phyloP scores from a whole-genome alignment of 176 grass and related monocot genomes.

The Oryza glaberrima region DNA sequence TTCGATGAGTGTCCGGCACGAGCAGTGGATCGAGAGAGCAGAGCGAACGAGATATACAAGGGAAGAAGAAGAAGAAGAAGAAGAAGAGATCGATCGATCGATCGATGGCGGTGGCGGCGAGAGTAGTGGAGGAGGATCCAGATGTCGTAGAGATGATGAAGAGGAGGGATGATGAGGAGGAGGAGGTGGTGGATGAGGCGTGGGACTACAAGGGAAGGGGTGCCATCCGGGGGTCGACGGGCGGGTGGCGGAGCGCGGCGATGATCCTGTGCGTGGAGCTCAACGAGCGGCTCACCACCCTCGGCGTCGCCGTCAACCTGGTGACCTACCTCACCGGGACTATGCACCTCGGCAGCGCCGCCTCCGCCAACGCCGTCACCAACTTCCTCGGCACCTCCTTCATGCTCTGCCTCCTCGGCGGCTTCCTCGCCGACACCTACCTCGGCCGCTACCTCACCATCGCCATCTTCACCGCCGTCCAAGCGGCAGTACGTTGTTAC shows the following conservation, averaged over 20 bases:
- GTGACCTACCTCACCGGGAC: slow-evolving; percentile 74
- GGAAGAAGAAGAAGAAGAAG: too few species aligned
- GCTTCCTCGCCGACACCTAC: slow-evolving; percentile 87
- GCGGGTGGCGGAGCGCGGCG: slow-evolving; percentile 52
- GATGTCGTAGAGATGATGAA: too few species aligned
- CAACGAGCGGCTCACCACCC: slow-evolving; percentile 73
- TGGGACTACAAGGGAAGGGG: slow-evolving; percentile 59
- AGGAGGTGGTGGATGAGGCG: slow-evolving; percentile 6
- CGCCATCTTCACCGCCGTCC: slow-evolving; percentile 77
- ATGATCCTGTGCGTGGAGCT: slow-evolving; percentile 76
- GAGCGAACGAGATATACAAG: too few species aligned
- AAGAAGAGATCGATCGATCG: too few species aligned
- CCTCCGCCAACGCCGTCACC: slow-evolving; percentile 70
- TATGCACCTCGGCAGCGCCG: slow-evolving; percentile 83
- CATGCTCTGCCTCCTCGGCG: slow-evolving; percentile 84
- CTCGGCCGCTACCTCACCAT: slow-evolving; percentile 86
- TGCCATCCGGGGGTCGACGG: slow-evolving; percentile 21
- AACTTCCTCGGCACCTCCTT: slow-evolving; percentile 94
- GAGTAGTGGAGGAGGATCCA: too few species aligned
- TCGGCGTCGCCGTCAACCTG: slow-evolving; percentile 74
- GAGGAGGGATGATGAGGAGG: not conserved
- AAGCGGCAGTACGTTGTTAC: slow-evolving; percentile 47
- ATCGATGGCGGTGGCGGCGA: too few species aligned
- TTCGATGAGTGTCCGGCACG: too few species aligned
- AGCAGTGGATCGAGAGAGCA: too few species aligned